A percentile compares a stretch with the other conserved stretches of the same genome.
Conservation (phyloP, 2,329 filamentous ascomycete species). For the Colletotrichum lindemuthianum region DNA sequence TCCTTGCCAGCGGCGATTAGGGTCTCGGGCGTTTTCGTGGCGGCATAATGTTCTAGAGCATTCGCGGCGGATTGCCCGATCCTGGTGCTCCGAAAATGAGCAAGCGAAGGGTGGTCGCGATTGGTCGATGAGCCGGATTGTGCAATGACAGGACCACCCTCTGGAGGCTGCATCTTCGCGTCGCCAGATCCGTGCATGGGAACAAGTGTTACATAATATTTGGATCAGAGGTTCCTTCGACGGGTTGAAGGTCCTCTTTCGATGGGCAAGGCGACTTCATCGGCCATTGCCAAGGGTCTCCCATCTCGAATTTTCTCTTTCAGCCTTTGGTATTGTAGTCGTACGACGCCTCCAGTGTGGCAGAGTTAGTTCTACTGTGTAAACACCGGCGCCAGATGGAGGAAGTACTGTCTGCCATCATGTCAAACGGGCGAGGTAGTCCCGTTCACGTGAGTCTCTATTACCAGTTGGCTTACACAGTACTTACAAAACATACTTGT, state of each 20-base stretch:
- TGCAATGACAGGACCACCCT: background rate
- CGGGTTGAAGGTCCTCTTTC: background rate
- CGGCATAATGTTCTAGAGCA: background rate
- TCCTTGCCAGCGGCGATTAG: background rate
- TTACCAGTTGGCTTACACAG: too few relatives aligned
- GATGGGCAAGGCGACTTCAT: background rate
- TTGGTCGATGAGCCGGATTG: conserved; percentile 5
- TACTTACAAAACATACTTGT: background rate
- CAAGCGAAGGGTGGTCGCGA: background rate
- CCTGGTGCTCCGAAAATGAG: background rate
- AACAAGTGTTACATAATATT: conserved; percentile 13
- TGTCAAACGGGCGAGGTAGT: too few relatives aligned
- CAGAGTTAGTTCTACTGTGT: too few relatives aligned
- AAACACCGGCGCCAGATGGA: too few relatives aligned
- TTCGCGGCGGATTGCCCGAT: conserved; percentile 7
- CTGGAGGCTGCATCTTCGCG: conserved; percentile 7
- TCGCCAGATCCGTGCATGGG: too few relatives aligned
- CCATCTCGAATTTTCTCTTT: too few relatives aligned
- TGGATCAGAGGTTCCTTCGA: background rate
- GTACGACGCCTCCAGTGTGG: too few relatives aligned
- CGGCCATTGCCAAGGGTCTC: background rate
- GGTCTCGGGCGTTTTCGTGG: conserved; percentile 2
- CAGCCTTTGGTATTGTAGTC: too few relatives aligned
- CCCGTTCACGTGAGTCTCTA: too few relatives aligned
- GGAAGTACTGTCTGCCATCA: too few relatives aligned